phyloP scores from a whole-genome alignment of 768 basidiomycete genomes.

The Tricholomella constricta region DNA sequence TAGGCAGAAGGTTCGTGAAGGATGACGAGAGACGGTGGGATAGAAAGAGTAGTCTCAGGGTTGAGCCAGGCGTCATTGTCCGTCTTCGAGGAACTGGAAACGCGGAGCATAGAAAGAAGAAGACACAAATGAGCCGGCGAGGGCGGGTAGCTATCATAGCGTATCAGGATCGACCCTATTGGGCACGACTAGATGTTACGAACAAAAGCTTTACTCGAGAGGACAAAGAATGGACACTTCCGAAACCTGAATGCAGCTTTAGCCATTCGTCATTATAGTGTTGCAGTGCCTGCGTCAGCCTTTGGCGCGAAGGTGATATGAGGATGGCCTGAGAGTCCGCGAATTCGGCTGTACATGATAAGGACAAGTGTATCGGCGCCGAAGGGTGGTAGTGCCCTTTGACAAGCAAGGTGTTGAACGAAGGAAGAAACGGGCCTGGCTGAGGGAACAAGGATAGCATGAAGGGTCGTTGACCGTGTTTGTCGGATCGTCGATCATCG shows the following conservation, averaged over 20 bases:
- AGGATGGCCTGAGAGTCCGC: conserved; percentile 42
- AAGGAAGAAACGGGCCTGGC: conserved; percentile 49
- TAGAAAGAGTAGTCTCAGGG: conserved; percentile 27
- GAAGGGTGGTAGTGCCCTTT: conserved; percentile 66
- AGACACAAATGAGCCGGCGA: conserved; percentile 57
- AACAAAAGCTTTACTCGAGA: conserved; percentile 58
- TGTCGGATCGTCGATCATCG: background rate
- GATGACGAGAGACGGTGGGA: conserved; percentile 54
- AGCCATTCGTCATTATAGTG: conserved; percentile 60
- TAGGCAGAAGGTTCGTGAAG: conserved; percentile 63
- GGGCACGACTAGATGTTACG: conserved; percentile 26
- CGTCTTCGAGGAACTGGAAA: conserved; percentile 25
- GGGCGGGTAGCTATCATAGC: conserved; percentile 57
- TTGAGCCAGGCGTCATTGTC: conserved; percentile 20
- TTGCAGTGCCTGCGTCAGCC: conserved; percentile 42
- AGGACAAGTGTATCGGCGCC: conserved; percentile 66
- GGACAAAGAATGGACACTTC: conserved; percentile 36
- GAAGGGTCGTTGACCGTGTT: background rate
- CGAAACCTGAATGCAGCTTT: conserved; percentile 40
- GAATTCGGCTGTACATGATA: conserved; percentile 46
- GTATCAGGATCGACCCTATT: conserved; percentile 11
- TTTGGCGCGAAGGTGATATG: conserved; percentile 53
- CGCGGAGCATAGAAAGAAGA: conserved; percentile 51
- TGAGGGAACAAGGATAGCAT: conserved; percentile 38
- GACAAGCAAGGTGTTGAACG: conserved; percentile 59